Evolutionary conservation across 257 asterid genomes (phyloP).

Genomic region (Plectranthus barbatus): DNA sequence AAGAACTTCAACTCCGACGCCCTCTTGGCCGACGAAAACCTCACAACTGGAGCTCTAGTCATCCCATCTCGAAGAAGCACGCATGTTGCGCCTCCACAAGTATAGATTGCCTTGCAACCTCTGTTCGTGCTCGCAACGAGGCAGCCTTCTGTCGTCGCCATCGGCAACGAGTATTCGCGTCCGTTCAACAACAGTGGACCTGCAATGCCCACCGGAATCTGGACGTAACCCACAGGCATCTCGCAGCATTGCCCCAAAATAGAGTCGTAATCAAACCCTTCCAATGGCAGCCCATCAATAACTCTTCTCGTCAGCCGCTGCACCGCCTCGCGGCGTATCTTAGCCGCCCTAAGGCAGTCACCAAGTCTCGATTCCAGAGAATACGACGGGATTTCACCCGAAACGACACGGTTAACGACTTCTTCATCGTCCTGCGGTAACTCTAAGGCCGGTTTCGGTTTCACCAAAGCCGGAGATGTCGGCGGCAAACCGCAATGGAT

Average conservation of each 20-base stretch:
- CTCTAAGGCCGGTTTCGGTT: constrained; percentile 9
- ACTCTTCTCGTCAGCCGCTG: too few species aligned
- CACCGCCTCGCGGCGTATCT: too few species aligned
- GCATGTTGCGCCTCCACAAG: background rate
- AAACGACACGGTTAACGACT: constrained; percentile 45
- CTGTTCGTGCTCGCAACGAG: background rate
- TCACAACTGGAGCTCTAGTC: background rate
- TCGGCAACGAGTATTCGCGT: background rate
- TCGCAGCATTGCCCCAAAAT: too few species aligned
- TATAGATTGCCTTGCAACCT: background rate
- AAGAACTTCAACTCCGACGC: background rate
- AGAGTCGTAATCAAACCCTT: too few species aligned
- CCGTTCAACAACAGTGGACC: too few species aligned
- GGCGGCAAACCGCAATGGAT: constrained; percentile 25
- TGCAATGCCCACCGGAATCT: too few species aligned
- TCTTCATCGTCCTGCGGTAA: constrained; percentile 47
- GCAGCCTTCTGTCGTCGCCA: background rate
- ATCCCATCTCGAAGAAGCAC: background rate
- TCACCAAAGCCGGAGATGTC: constrained; percentile 12
- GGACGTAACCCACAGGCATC: too few species aligned
- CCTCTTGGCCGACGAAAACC: background rate
- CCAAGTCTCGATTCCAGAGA: constrained; percentile 47
- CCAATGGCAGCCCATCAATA: too few species aligned
- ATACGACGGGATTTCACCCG: constrained; percentile 55
- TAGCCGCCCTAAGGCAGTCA: too few species aligned